Conservation (phyloP, 2,329 filamentous ascomycete species). For the Penicillium sp. region DNA sequence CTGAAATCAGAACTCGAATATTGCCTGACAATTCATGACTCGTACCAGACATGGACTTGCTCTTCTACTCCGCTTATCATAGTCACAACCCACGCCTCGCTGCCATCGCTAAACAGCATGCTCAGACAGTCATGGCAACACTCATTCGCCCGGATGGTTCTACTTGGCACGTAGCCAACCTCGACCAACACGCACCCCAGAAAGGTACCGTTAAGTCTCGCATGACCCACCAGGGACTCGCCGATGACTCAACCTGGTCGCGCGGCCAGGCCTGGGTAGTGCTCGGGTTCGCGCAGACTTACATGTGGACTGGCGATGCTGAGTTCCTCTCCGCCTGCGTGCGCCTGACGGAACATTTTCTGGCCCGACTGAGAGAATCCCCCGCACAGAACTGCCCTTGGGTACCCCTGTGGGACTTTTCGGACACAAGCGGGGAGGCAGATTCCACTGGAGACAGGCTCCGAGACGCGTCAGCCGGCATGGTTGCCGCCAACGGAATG, state of each 20-base stretch:
- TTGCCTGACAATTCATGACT: background rate
- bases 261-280: conserved; percentile 29
- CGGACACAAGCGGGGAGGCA: background rate
- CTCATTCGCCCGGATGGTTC: conserved; percentile 11
- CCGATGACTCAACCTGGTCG: conserved; percentile 22
- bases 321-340: conserved; percentile 28
- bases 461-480: conserved; percentile 30
- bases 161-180: conserved; percentile 24
- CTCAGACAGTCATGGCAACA: background rate
- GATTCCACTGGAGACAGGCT: conserved; percentile 34
- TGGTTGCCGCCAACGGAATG: conserved; percentile 43
- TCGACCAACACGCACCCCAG: conserved; percentile 12
- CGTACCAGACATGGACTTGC: background rate
- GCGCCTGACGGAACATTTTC: background rate
- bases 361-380: background rate
- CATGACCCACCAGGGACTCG: conserved; percentile 24
- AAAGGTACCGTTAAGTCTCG: conserved; percentile 15
- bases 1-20: background rate
- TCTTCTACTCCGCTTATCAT: background rate
- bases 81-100: background rate
- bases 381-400: background rate
- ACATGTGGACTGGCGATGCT: conserved; percentile 34
- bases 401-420: background rate
- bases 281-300: conserved; percentile 41
- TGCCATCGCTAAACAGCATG: background rate